phyloP scores from a whole-genome alignment of 441 rosid species.

The Isatis lusitanica region DNA sequence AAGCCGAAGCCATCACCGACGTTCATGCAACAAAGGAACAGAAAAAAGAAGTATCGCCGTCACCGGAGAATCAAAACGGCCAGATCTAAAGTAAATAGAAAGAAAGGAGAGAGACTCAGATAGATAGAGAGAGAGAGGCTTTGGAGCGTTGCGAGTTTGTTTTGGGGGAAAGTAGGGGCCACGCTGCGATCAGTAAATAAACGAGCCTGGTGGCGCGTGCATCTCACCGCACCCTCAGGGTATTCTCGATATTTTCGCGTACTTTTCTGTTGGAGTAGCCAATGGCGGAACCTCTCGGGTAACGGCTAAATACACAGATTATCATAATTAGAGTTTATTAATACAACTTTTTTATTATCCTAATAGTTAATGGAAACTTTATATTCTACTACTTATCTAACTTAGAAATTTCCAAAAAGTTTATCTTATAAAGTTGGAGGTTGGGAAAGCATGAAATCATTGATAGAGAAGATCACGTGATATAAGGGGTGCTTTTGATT shows the following conservation, averaged over 20 bases:
- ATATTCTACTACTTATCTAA: neutral
- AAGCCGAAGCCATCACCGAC: conserved; percentile 60
- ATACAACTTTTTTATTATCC: neutral
- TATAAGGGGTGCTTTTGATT: neutral
- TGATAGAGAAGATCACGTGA: conserved; percentile 30
- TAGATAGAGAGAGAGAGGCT: neutral
- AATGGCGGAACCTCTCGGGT: conserved; percentile 21
- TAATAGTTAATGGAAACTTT: neutral
- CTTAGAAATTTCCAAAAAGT: conserved; percentile 13
- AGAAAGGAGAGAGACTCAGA: too few species aligned
- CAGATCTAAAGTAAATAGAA: conserved; percentile 20
- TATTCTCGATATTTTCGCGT: neutral
- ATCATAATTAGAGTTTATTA: neutral
- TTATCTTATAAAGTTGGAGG: neutral
- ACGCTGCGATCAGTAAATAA: neutral
- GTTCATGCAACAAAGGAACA: conserved; percentile 32
- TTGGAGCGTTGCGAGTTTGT: conserved; percentile 34
- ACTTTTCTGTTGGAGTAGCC: conserved; percentile 12
- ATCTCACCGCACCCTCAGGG: neutral
- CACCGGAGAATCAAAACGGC: conserved; percentile 19
- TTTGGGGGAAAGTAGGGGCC: neutral
- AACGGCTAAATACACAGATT: conserved; percentile 32
- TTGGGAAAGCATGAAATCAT: conserved; percentile 18
- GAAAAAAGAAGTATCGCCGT: neutral
- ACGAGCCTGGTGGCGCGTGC: conserved; percentile 33